A percentile compares a stretch with the other conserved stretches of the same genome.
Conservation (phyloP, 148 eudicot genomes). For the Chenopodium quinoa region DNA sequence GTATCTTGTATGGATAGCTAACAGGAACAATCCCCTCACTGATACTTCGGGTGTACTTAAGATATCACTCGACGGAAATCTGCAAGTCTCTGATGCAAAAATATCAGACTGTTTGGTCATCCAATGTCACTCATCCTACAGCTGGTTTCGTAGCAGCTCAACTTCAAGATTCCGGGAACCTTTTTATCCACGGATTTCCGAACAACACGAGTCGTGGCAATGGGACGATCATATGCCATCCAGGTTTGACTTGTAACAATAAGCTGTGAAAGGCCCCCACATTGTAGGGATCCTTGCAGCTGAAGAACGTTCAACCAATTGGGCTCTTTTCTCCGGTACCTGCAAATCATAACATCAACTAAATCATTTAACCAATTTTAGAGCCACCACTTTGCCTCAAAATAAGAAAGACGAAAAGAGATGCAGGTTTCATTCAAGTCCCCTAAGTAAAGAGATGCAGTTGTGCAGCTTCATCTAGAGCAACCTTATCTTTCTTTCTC, state of each 20-base stretch:
- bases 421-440: background rate
- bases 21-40: too few species aligned
- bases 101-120: constrained; percentile 46
- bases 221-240: constrained; percentile 52
- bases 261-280: constrained; percentile 86
- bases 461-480: constrained; percentile 59
- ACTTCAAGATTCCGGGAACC: constrained; percentile 51
- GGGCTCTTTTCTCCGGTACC: constrained; percentile 83
- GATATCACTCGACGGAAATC: constrained; percentile 22
- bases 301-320: constrained; percentile 63
- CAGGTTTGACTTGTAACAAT: constrained; percentile 71
- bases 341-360: constrained; percentile 30
- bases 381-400: background rate
- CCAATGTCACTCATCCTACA: constrained; percentile 22
- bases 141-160: constrained; percentile 29
- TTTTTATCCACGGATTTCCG: constrained; percentile 29
- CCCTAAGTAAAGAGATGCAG: constrained; percentile 34
- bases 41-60: constrained; percentile 10
- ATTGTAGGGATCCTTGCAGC: constrained; percentile 79
- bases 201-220: background rate
- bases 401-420: background rate
- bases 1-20: too few species aligned
- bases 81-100: constrained; percentile 32
- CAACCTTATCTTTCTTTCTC: constrained; percentile 41
- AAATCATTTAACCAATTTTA: background rate